phyloP scores from a whole-genome alignment of 768 basidiomycete genomes.

The Boletus tylopilopsis region DNA sequence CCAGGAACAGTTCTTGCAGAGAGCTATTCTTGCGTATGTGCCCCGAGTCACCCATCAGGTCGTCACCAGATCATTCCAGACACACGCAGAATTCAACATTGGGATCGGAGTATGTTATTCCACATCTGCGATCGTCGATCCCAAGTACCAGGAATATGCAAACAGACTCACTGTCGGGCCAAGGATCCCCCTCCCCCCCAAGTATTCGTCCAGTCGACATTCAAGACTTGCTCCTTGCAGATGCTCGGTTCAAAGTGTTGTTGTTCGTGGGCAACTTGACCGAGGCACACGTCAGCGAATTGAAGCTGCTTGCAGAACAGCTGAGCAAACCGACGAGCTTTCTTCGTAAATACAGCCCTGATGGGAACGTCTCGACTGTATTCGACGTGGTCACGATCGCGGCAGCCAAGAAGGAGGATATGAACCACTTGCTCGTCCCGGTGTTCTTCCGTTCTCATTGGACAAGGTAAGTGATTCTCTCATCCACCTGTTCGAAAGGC shows the following conservation, averaged over 20 bases:
- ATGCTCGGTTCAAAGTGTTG: conserved; percentile 35
- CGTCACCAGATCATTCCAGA: conserved; percentile 30
- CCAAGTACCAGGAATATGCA: conserved; percentile 27
- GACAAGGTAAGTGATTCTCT: not conserved
- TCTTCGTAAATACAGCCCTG: conserved; percentile 25
- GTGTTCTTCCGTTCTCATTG: conserved; percentile 5
- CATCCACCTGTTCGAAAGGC: not conserved
- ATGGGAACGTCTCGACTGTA: conserved; percentile 17
- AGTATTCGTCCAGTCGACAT: conserved; percentile 33
- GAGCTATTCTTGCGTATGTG: not conserved
- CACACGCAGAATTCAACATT: conserved; percentile 33
- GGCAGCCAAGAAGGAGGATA: conserved; percentile 27
- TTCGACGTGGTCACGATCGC: conserved; percentile 28
- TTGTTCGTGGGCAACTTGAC: conserved; percentile 29
- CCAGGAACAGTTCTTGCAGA: conserved; percentile 35
- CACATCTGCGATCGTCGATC: conserved; percentile 32
- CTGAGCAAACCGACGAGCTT: conserved; percentile 20
- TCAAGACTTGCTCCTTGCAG: conserved; percentile 35
- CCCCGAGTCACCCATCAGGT: not conserved
- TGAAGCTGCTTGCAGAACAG: conserved; percentile 26
- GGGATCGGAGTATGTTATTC: conserved; percentile 39
- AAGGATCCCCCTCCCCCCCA: conserved; percentile 34
- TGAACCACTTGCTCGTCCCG: conserved; percentile 32
- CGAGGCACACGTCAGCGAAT: conserved; percentile 14
- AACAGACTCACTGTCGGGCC: conserved; percentile 29